Base-by-base conservation (phyloP, 2,329 filamentous ascomycete genomes). In the Fusarium nelsonii region DNA sequence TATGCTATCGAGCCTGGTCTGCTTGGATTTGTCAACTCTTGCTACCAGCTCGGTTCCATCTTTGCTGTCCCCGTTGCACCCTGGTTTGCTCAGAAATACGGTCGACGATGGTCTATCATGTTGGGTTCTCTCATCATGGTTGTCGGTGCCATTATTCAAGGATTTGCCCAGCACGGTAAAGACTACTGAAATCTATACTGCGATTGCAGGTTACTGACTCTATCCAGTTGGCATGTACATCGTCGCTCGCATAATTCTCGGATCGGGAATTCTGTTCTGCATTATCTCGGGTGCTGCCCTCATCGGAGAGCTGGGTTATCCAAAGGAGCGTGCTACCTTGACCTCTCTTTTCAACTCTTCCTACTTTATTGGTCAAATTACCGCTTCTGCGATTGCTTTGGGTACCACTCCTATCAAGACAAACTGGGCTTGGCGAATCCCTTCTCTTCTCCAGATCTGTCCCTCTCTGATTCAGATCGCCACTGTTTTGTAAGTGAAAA, bases 241-340 rank as follows among this genome's bases (percentile, higher is more conserved):
- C 65, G 77, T 88, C 20, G 82, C 87, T 14, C 85, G 88, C 57
- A 82, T 88, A 60, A 78, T 90, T 28, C 83, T 90, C n/a, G 88
- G 88, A 16, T 84, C 86, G 26, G 88, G 88, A n/a, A 87, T 90
- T 48, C 84, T 85, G 0, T 87, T 86, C 68, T 85, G 83, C 62
- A 89, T 89, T 63, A 84, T 88, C 34, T 84, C 85, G 3, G 87
- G 85, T 6, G 85, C 87, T 2, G 82, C 84, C 34, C 77, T 89
- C 50, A 86, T 90, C 30, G 87, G 86, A 76, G 88, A 90, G 73
- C 78, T 90, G 28, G 86, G 83, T 2, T 84, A 89, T 71, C 87
- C 87, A 4, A 89, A 87, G 73, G 87, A 89, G 75, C 85, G 88
- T 64, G 81, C 87, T 1, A 80, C 85, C n/a, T 70, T 89, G 54